phyloP scores from a whole-genome alignment of 2,329 filamentous ascomycete genomes.

The Phialocephala sp. region DNA sequence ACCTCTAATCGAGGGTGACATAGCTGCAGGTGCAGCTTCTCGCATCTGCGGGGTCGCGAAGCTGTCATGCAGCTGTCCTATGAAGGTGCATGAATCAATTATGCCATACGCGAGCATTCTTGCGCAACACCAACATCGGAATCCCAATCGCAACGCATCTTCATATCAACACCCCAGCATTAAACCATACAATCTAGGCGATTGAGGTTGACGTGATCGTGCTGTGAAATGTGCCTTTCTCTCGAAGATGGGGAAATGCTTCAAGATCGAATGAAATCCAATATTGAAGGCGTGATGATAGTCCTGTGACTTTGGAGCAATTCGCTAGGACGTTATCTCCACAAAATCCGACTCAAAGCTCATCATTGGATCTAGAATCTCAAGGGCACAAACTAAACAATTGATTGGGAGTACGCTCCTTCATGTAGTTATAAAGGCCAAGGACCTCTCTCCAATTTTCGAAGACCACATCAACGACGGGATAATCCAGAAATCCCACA shows the following conservation, averaged over 20 bases:
- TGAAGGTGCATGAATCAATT: neutral
- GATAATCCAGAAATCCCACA: neutral
- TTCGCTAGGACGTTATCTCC: neutral
- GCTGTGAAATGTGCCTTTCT: neutral
- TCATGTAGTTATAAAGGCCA: slow-evolving; percentile 1
- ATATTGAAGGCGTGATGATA: slow-evolving; percentile 1
- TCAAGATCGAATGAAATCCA: slow-evolving; percentile 4
- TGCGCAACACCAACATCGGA: slow-evolving; percentile 6
- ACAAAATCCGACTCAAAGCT: slow-evolving; percentile 1
- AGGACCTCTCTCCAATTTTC: neutral
- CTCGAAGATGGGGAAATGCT: too few species aligned
- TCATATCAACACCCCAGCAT: neutral
- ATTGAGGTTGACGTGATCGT: neutral
- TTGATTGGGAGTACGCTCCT: neutral
- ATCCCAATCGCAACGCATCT: neutral
- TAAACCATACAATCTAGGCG: neutral
- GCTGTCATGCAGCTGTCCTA: slow-evolving; percentile 1
- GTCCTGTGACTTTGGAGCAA: neutral
- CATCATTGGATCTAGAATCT: slow-evolving; percentile 1
- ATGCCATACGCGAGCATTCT: slow-evolving; percentile 12
- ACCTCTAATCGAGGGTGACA: too few species aligned
- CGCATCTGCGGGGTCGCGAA: neutral
- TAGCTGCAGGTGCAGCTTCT: neutral
- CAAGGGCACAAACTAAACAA: neutral
- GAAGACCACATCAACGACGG: neutral